Base-by-base conservation (phyloP, 148 eudicot genomes). In the Rhododendron mucronatum region DNA sequence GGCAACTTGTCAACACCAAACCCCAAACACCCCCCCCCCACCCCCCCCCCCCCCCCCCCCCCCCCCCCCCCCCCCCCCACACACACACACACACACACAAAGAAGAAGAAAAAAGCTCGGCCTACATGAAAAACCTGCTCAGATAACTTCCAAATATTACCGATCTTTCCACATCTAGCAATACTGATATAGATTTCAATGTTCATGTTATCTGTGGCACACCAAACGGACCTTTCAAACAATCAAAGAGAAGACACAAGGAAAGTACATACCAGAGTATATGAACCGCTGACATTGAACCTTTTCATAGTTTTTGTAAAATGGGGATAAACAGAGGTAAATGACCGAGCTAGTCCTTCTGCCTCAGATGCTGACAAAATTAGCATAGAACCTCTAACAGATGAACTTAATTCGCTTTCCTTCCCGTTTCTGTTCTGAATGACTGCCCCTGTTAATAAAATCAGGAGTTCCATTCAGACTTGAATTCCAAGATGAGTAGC, bases 281-380 rank as follows among this genome's bases (percentile, higher is more conserved):
- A 91, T 82, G 94, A 91, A 78, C 95, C 93, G 83, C 93, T 89
- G 33, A 93, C 89, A 85, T 95, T 95, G 88, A 95, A 95, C 84
- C 88, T 89, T 89, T 84, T 92, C 95, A 96, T 95, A 71, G 94
- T 94, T 87, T 93, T 95, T 55, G 85, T 87, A 82, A 96, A 96
- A 86, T 83, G 87, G 69, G 99, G 99, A 80, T 85, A 92, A 85
- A 87, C 87, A n/a, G 98, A 95, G 59, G 88, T 86, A 88, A 93
- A 94, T 13, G 95, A 85, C 82, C 85, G 88, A 83, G 91, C 90
- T 65, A 91, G 78, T 83, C 84, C 87, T 84, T 89, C 94, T 55
- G 93, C 94, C 89, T 91, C 95, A 84, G 89, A 59, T 59, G 92
- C 89, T 78, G 92, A 87, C 83, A 89, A 88, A 82, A 78, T 77